A percentile compares a stretch with the other conserved stretches of the same genome.
phyloP scores from a whole-genome alignment of 306 rosid species.

The Delonix regia region DNA sequence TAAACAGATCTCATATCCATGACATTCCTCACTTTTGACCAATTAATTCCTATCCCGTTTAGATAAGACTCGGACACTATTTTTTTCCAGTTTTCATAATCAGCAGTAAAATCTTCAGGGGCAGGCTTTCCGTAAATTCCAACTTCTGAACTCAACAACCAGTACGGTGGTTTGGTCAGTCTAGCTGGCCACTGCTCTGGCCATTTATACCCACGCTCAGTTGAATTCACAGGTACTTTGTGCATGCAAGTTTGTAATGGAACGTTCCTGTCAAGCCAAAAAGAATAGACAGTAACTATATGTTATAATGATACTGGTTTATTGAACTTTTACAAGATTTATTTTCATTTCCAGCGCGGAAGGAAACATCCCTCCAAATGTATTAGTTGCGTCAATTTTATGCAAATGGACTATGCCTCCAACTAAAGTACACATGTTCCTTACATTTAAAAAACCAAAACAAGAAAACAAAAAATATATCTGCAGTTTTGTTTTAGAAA shows the following conservation, averaged over 20 bases:
- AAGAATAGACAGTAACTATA: constrained; percentile 25
- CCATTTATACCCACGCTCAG: constrained; percentile 78
- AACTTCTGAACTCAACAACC: constrained; percentile 82
- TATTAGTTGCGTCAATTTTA: background rate
- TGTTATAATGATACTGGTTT: constrained; percentile 14
- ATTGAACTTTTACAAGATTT: constrained; percentile 1
- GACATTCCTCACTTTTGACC: constrained; percentile 89
- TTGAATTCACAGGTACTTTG: constrained; percentile 64
- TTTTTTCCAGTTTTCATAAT: constrained; percentile 82
- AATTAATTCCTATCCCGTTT: constrained; percentile 77
- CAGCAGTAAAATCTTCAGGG: constrained; percentile 84
- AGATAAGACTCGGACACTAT: constrained; percentile 77
- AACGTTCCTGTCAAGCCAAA: constrained; percentile 65
- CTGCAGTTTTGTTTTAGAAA: background rate
- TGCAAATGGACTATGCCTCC: background rate
- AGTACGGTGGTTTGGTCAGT: constrained; percentile 75
- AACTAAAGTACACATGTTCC: background rate
- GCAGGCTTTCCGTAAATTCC: constrained; percentile 96
- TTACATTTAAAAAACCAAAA: background rate
- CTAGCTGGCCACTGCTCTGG: constrained; percentile 92
- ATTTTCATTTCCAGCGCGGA: constrained; percentile 25
- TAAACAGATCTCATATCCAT: constrained; percentile 91
- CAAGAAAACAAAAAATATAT: background rate
- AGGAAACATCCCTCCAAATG: constrained; percentile 16
- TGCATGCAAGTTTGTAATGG: constrained; percentile 89